Evolutionary conservation across 2,329 filamentous ascomycete species (phyloP), one percentile per base, ranked within the genome.

Genomic region (Penicillium nordicum): DNA sequence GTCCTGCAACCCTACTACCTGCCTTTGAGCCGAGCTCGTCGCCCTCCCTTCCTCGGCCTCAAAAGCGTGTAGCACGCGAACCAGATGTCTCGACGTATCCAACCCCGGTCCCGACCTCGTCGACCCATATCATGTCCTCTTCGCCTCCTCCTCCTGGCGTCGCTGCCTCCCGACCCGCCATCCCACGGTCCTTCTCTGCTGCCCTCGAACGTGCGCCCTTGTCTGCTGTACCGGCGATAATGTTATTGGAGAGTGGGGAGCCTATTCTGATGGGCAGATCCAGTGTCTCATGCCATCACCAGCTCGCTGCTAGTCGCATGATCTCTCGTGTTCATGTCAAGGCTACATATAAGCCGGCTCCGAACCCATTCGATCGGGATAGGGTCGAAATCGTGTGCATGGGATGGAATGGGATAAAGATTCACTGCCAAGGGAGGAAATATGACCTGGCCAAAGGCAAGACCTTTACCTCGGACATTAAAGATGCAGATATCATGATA

Each of bases 281-380:
- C 6, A 96, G 90, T 77, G 93, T 91, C 75, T 96, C 92, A 14
- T 96, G 92, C n/a, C 87, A 97, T 71, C 94, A 93, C 73, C 93
- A 97, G 76, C 83, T 99, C 14, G 94, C 94, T 27, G 86, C 90
- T 65, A 96, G 96, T 76, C 89, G 92, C 45, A 84, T 95, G 57
- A 91, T 99, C 61, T 97, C 94, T 68, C 88, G 94, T 69, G 85
- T 97, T 25, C 94, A 99, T 72, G 89, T 97, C 74, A 88, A 90
- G 76, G 92, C 92, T 61, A 84, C 87, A 51, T 99, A 92, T 73
- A 84, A 93, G 61, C 82, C 88, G 23, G 85, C 90, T 12, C 77
- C 82, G 21, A 81, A 84, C 53, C 83, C 83, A 5, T 82, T 90
- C 66, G 86, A 90, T 64, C 82, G 85, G 60, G 90, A 89, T 72